Evolutionary conservation across 805 yeast species (phyloP).

Genomic region (Zygosaccharomyces kombuchaensis): DNA sequence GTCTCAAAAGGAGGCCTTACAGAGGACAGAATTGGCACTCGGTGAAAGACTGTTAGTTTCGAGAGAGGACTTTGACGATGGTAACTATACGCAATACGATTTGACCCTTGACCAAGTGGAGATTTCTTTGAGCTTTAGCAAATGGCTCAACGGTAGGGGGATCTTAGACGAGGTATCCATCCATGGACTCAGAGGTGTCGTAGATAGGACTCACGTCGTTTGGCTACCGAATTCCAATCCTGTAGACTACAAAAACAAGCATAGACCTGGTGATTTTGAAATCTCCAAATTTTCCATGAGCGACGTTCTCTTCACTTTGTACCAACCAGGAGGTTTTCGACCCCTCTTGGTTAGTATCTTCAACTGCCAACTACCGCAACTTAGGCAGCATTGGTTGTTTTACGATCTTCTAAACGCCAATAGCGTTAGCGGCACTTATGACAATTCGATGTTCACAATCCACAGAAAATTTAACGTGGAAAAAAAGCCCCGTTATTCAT

Average conservation of each 20-base stretch:
- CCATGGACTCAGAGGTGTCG: conserved; percentile 84
- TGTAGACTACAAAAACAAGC: conserved; percentile 65
- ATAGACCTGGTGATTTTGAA: conserved; percentile 89
- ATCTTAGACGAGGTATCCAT: conserved; percentile 75
- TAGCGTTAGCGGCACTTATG: conserved; percentile 85
- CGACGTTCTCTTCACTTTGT: conserved; percentile 76
- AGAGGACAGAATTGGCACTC: conserved; percentile 43
- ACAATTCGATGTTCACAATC: conserved; percentile 86
- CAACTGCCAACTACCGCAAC: conserved; percentile 70
- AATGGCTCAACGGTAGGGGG: conserved; percentile 90
- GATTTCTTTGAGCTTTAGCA: conserved; percentile 71
- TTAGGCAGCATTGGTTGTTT: conserved; percentile 91
- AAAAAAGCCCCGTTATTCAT: conserved; percentile 9
- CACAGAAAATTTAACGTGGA: conserved; percentile 46
- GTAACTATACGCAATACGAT: conserved; percentile 95
- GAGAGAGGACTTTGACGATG: conserved; percentile 61
- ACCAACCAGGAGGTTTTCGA: conserved; percentile 76
- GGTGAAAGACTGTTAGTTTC: conserved; percentile 29
- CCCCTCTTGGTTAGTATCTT: conserved; percentile 87
- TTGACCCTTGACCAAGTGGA: conserved; percentile 81
- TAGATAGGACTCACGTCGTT: conserved; percentile 81
- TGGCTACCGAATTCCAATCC: conserved; percentile 86
- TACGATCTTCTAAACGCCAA: conserved; percentile 83
- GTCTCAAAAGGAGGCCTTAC: conserved; percentile 66
- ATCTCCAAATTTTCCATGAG: conserved; percentile 76